These are phyloP conservation scores for Fusarium hainanense DNA, from an alignment of 2,329 filamentous ascomycete genomes.

Conservation along the genomic window DNA sequence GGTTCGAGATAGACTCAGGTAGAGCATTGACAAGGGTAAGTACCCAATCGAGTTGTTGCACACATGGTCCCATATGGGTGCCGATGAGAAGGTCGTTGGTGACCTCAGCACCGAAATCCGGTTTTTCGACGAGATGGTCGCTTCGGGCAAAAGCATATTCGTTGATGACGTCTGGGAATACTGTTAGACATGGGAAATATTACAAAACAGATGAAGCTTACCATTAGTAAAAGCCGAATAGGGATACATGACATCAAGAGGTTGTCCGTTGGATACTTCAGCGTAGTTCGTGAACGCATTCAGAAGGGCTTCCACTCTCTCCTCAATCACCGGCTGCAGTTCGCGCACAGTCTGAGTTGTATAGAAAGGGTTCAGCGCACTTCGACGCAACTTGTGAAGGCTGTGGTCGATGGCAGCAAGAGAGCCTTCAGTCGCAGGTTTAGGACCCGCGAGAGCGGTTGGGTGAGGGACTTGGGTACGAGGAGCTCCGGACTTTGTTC, in stretches of 20 bases:
- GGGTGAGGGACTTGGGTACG: conserved; percentile 42
- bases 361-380: conserved; percentile 53
- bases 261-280: conserved; percentile 40
- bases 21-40: conserved; percentile 51
- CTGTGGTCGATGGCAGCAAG: conserved; percentile 52
- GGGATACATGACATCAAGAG: conserved; percentile 52
- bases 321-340: conserved; percentile 53
- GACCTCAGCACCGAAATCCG: conserved; percentile 51
- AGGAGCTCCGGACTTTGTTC: conserved; percentile 49
- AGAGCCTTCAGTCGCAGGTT: conserved; percentile 47
- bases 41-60: conserved; percentile 53
- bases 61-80: conserved; percentile 52
- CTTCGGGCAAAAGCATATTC: conserved; percentile 54
- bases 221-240: conserved; percentile 55
- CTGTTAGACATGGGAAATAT: not conserved
- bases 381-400: conserved; percentile 50
- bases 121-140: conserved; percentile 50
- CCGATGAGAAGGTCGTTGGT: conserved; percentile 53
- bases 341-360: conserved; percentile 52
- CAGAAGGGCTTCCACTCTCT: conserved; percentile 50
- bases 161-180: conserved; percentile 52
- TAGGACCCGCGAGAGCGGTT: conserved; percentile 23
- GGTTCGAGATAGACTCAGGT: conserved; percentile 51
- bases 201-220: conserved; percentile 10
- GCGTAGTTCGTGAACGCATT: conserved; percentile 48